Evolutionary conservation across 495 filamentous ascomycete species (phyloP).

Genomic region (Talaromyces nanjingensis): DNA sequence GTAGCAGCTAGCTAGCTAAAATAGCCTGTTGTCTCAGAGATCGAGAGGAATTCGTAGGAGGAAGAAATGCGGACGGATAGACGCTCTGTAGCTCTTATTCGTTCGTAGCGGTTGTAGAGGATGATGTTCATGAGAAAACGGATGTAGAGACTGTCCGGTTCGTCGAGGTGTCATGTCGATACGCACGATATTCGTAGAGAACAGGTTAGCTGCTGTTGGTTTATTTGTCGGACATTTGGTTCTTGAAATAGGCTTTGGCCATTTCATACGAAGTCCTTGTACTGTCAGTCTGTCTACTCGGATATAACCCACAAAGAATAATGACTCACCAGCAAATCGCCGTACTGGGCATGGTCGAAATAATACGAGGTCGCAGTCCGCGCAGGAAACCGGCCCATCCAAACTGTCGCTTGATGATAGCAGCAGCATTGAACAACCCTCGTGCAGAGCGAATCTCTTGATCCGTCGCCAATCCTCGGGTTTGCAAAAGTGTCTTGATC

Average conservation of each 20-base stretch:
- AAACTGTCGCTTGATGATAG: conserved; percentile 76
- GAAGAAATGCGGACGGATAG: not conserved
- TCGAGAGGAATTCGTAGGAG: not conserved
- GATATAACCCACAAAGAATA: not conserved
- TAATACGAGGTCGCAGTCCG: conserved; percentile 80
- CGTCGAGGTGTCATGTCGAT: not conserved
- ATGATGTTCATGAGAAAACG: not conserved
- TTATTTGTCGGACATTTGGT: conserved; percentile 20
- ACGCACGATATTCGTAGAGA: not conserved
- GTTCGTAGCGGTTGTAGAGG: not conserved
- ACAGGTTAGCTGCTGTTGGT: not conserved
- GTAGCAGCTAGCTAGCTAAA: not conserved
- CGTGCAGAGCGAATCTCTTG: conserved; percentile 76
- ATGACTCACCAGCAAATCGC: conserved; percentile 91
- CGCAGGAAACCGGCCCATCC: conserved; percentile 86
- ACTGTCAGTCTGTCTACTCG: conserved; percentile 15
- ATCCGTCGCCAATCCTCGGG: conserved; percentile 74
- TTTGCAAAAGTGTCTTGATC: conserved; percentile 95
- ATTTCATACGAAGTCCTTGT: conserved; percentile 69
- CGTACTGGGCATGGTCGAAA: conserved; percentile 97
- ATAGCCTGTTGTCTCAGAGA: not conserved
- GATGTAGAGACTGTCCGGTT: not conserved
- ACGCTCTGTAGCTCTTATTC: not conserved
- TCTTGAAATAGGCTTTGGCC: conserved; percentile 68
- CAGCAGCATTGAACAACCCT: conserved; percentile 74